Evolutionary conservation across 139 green algal species (phyloP), one percentile per base, ranked within the genome.

Genomic region (Monoraphidium neglectum): DNA sequence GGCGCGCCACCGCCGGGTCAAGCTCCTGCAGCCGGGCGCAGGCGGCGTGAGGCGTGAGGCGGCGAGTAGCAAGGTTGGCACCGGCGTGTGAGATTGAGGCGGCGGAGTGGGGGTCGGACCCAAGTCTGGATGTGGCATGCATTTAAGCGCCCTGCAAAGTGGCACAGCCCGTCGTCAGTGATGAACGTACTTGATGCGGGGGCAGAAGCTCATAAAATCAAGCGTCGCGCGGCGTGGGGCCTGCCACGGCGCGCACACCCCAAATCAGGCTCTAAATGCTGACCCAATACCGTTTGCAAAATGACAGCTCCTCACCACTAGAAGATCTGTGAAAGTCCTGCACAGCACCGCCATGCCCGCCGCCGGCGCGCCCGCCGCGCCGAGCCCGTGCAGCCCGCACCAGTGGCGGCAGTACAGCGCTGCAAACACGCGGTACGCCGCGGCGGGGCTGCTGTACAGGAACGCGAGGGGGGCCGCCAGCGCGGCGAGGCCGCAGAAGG

Each of bases 371-470:
- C 64, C 68, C 8, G 68, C 68, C 18, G 56, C 4, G 36, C 33
- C 73, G 12, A 91, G 74, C 16, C 72, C 80, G 72, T 88, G 78
- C n/a, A 94, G 84, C 64, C 84, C 77, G 71, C 81, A 87, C 86
- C 87, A 94, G 83, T 83, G 86, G 59, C 87, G 87, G 74, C 78
- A 84, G 79, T 91, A 93, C 84, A 93, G 68, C 1, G 88, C 76
- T 3, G 70, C 47, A 43, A 85, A 82, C 64, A 88, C 57, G 37
- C 65, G 54, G 78, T 89, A 91, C 65, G 83, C 68, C 15, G 73
- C 64, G 21, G 78, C 81, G 16, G 87, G 79, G 2, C 84, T 69
- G 4, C 71, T 40, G 56, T 86, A 92, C 74, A 92, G 54, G 76
- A 88, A 92, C 63, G 82, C 90, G 64, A 94, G 76, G 2, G 89